These are phyloP conservation scores for Amanita muscaria DNA, from an alignment of 768 basidiomycete species.

Conservation along the genomic window DNA sequence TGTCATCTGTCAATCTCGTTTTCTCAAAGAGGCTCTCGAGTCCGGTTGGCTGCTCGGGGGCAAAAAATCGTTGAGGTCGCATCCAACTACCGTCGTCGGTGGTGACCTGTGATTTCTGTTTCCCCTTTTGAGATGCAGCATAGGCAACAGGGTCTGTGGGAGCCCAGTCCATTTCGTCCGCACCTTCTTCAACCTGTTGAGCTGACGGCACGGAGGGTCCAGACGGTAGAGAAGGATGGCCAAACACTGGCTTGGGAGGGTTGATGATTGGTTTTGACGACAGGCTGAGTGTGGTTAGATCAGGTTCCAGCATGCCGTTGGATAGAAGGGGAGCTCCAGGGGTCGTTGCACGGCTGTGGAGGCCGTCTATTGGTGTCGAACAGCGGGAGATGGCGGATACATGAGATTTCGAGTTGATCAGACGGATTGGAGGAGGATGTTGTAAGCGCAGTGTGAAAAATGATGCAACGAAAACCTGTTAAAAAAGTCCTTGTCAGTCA, in stretches of 20 bases:
- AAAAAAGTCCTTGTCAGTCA: background rate
- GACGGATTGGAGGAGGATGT: conserved; percentile 61
- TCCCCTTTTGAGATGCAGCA: conserved; percentile 13
- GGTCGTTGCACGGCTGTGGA: conserved; percentile 12
- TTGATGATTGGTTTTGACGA: conserved; percentile 54
- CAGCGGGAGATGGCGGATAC: conserved; percentile 31
- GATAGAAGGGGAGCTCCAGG: conserved; percentile 12
- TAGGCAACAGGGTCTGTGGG: conserved; percentile 36
- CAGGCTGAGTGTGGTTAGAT: conserved; percentile 52
- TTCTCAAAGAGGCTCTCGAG: conserved; percentile 61
- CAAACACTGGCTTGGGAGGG: conserved; percentile 51
- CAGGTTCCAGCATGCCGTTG: conserved; percentile 34
- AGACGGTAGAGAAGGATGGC: conserved; percentile 51
- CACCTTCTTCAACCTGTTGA: conserved; percentile 27
- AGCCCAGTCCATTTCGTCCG: conserved; percentile 53
- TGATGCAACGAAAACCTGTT: conserved; percentile 46
- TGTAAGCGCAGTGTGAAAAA: conserved; percentile 51
- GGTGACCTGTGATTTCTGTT: conserved; percentile 17
- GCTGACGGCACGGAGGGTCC: conserved; percentile 14
- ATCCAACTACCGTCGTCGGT: conserved; percentile 43
- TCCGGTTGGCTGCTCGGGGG: conserved; percentile 71
- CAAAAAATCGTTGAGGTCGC: conserved; percentile 67
- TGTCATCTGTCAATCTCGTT: conserved; percentile 44
- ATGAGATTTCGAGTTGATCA: conserved; percentile 50
- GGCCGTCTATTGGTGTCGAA: conserved; percentile 29